Percentiles rank a stretch among this genome's conserved stretches.
phyloP scores from a whole-genome alignment of 192 early-diverging fungal species.

The Umbelopsis vinacea region DNA sequence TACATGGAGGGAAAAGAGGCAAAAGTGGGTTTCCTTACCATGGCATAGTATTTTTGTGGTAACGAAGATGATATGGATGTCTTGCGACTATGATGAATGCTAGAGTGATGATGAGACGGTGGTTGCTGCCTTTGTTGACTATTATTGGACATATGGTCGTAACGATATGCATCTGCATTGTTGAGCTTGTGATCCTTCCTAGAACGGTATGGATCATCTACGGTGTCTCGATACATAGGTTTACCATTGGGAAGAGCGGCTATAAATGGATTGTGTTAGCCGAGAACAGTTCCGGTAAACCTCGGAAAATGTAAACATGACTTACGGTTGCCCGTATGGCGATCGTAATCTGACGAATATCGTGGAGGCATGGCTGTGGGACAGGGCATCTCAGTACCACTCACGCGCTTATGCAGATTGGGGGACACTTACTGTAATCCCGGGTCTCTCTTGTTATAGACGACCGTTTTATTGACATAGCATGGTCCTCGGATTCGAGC shows the following conservation, averaged over 20 bases:
- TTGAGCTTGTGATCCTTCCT: conserved; percentile 19
- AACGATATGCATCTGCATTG: conserved; percentile 4
- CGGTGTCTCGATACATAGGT: not conserved
- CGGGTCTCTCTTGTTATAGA: not conserved
- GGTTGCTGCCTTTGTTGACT: conserved; percentile 17
- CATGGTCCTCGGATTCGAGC: not conserved
- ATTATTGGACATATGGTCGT: conserved; percentile 23
- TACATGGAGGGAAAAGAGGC: too few relatives aligned
- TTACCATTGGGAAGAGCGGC: not conserved
- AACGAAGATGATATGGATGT: not conserved
- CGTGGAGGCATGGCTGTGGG: not conserved
- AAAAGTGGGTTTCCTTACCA: conserved; percentile 10
- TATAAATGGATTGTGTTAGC: not conserved
- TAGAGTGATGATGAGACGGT: not conserved
- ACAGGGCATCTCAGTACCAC: not conserved
- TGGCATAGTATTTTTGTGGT: conserved; percentile 11
- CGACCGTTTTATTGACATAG: not conserved
- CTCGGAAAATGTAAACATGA: too few relatives aligned
- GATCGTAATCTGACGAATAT: not conserved
- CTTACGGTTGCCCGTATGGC: not conserved
- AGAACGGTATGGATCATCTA: conserved; percentile 20
- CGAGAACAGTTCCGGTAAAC: too few relatives aligned
- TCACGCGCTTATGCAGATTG: too few relatives aligned
- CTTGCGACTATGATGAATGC: not conserved
- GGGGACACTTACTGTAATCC: not conserved